Evolutionary conservation across 176 grass and related monocot species (phyloP).

Genomic region (Poa pratensis): DNA sequence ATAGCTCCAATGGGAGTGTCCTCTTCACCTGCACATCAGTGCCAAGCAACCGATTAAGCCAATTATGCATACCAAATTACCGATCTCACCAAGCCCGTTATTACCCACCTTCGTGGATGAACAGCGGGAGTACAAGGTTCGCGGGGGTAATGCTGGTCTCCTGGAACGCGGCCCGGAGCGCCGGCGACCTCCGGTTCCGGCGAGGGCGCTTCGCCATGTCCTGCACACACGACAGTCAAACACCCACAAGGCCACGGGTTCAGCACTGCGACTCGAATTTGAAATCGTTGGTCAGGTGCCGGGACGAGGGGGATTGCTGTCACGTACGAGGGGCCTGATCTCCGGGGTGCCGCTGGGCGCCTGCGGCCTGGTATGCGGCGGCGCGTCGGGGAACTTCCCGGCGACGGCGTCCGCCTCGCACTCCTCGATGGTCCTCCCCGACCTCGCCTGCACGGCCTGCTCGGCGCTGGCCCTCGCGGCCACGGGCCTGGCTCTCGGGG

Average conservation of each 20-base stretch:
- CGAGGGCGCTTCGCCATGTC: constrained; percentile 79
- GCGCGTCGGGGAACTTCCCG: constrained; percentile 71
- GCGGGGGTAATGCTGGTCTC: constrained; percentile 72
- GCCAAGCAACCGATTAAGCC: not conserved
- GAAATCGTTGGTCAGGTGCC: not conserved
- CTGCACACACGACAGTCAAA: constrained; percentile 33
- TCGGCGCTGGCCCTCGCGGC: constrained; percentile 63
- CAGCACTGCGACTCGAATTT: not conserved
- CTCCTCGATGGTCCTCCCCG: constrained; percentile 81
- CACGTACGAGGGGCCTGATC: constrained; percentile 71
- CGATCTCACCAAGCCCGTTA: not conserved
- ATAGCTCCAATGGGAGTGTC: constrained; percentile 95
- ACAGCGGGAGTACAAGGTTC: constrained; percentile 87
- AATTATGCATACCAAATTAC: not conserved
- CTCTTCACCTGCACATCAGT: constrained; percentile 61
- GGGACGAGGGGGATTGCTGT: not conserved
- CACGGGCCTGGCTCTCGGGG: constrained; percentile 39
- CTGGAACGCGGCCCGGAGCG: constrained; percentile 82
- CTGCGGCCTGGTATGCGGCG: constrained; percentile 52
- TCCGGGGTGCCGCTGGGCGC: constrained; percentile 75
- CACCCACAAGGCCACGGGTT: constrained; percentile 27
- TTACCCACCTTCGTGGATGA: constrained; percentile 90
- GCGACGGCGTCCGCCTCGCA: constrained; percentile 91
- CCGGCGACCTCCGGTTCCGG: constrained; percentile 75
- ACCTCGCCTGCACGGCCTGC: constrained; percentile 56